Conservation (phyloP, 352 stramenopile species). For the Phytophthora constricta region DNA sequence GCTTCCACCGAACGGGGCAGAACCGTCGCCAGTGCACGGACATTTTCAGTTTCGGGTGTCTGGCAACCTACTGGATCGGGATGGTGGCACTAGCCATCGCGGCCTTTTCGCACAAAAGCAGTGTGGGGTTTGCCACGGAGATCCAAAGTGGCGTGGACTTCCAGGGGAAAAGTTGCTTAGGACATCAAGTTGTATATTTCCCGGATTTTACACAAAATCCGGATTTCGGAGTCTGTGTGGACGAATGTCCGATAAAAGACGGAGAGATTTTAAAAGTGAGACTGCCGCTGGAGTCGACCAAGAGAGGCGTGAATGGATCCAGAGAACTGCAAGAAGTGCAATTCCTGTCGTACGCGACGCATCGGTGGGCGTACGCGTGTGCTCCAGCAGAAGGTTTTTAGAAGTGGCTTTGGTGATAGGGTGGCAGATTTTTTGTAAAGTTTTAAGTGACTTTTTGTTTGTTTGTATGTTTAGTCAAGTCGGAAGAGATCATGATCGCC, state of each 20-base stretch:
- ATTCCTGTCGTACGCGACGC: conserved; percentile 74
- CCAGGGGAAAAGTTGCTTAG: conserved; percentile 60
- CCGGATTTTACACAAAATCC: conserved; percentile 68
- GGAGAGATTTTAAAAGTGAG: conserved; percentile 56
- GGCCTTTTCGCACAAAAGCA: conserved; percentile 74
- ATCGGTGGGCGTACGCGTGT: conserved; percentile 73
- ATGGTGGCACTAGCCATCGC: conserved; percentile 77
- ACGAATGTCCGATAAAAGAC: conserved; percentile 47
- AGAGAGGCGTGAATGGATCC: conserved; percentile 40
- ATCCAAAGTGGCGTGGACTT: conserved; percentile 85
- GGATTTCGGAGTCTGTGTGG: conserved; percentile 84
- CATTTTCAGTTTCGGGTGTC: conserved; percentile 54
- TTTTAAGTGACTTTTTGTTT: background rate
- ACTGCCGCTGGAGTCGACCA: conserved; percentile 51
- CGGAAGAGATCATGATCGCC: conserved; percentile 61
- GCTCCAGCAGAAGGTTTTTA: conserved; percentile 68
- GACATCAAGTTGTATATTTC: conserved; percentile 74
- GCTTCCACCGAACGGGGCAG: conserved; percentile 42
- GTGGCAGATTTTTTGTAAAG: conserved; percentile 1
- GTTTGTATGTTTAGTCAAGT: conserved; percentile 41
- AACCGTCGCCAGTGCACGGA: conserved; percentile 66
- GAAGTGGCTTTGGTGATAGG: too few species aligned
- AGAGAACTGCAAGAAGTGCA: conserved; percentile 44
- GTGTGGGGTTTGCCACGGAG: conserved; percentile 71
- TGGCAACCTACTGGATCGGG: conserved; percentile 76